Evolutionary conservation across 176 grass and related monocot genomes (phyloP), one percentile per base, ranked within the genome.

Genomic region (Puya raimondii): DNA sequence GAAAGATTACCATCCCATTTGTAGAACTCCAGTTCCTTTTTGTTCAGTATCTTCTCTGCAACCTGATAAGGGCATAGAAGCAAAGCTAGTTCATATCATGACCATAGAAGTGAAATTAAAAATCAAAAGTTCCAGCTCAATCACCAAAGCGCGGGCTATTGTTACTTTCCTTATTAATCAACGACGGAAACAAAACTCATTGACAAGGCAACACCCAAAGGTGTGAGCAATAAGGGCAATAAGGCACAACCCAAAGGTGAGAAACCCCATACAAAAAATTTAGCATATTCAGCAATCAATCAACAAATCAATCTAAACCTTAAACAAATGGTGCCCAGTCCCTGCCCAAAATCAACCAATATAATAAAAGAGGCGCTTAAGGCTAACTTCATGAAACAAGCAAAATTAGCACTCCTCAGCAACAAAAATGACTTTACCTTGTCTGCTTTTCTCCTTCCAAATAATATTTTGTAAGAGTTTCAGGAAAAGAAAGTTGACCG

Each of bases 1-100:
- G 94, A 87, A 18, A 93, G 84, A 65, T 80, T 90, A 12, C 84
- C 87, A 58, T 91, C 87, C 94, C 89, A 99, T 66, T 91, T 93
- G 82, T 99, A 99, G 57, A 99, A 99, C 52, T 99, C 84, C 72
- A 99, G 81, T 66, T 99, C 89, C 20, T 90, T 99, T 53, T 88
- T 99, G 89, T 93, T 29, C 63, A 93, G 82, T 82, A 99, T 90
- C 72, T 88, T 99, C 78, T 90, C 94, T 9, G 89, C 78, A 42
- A 99, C 89, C 94, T 99, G 64, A 49, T 8, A 75, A 11, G 23
- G 14, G 13, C 18, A 65, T 22, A 20, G 56, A 18, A n/a, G 56
- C 56, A 18, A 10, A 61, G 21, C 17, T 61, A 61, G 22, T 52
- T 52, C 48, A 53, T 14, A 0, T 13, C 33, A 42, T 16, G 18